phyloP scores from a whole-genome alignment of 2,329 filamentous ascomycete genomes.

The Setomelanomma holmii region DNA sequence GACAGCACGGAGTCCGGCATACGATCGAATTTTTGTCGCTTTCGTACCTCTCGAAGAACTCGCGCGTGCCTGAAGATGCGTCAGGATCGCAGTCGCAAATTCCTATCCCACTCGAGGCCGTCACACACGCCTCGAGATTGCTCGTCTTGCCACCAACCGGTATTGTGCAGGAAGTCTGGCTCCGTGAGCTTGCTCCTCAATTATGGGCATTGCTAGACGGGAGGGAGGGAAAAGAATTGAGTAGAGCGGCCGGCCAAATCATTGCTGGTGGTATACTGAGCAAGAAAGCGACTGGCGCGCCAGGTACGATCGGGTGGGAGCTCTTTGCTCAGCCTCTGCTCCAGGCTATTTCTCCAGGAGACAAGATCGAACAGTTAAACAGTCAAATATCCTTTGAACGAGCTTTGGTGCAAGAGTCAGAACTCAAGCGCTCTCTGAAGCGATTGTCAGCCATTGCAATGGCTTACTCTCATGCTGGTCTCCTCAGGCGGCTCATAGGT shows the following conservation, averaged over 20 bases:
- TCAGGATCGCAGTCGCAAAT: conserved; percentile 51
- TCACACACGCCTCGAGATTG: conserved; percentile 68
- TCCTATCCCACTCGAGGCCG: conserved; percentile 71
- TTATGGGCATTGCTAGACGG: conserved; percentile 69
- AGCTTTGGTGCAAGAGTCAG: conserved; percentile 56
- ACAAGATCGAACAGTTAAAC: background rate
- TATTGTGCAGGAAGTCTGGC: conserved; percentile 66
- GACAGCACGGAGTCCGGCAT: conserved; percentile 68
- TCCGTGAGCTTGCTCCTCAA: conserved; percentile 66
- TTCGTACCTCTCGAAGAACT: conserved; percentile 64
- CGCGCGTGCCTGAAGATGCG: conserved; percentile 46
- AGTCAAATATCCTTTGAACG: conserved; percentile 19
- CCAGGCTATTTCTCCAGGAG: conserved; percentile 57
- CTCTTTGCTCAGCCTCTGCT: conserved; percentile 67
- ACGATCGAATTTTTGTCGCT: conserved; percentile 76
- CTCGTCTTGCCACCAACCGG: conserved; percentile 66
- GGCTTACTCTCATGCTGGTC: conserved; percentile 71
- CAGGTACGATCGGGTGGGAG: conserved; percentile 67
- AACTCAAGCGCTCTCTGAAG: conserved; percentile 60
- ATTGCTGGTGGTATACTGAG: conserved; percentile 73
- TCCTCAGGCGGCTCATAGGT: conserved; percentile 67
- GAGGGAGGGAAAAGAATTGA: conserved; percentile 62
- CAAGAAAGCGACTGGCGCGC: conserved; percentile 68
- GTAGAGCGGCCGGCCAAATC: conserved; percentile 66
- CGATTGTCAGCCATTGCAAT: conserved; percentile 64